phyloP scores from a whole-genome alignment of 768 basidiomycete genomes.

The Leccinum truebloodii region DNA sequence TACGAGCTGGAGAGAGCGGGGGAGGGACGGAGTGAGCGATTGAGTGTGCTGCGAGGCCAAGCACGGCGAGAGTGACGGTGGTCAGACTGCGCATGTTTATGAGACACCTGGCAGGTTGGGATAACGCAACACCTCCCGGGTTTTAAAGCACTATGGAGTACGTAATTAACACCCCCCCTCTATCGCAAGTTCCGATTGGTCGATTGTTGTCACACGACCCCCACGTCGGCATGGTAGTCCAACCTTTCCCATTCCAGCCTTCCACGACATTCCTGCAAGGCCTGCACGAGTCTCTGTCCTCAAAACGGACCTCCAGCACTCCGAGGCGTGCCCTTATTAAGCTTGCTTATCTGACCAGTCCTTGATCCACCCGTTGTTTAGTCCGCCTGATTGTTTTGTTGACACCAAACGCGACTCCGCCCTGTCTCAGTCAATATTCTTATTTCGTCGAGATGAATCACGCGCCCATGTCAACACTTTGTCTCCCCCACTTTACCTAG shows the following conservation, averaged over 20 bases:
- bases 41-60: slow-evolving; percentile 58
- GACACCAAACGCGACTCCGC: too few relatives aligned
- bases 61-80: slow-evolving; percentile 60
- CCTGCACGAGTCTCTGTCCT: neutral
- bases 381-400: too few relatives aligned
- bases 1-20: slow-evolving; percentile 28
- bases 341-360: slow-evolving; percentile 3
- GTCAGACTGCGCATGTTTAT: slow-evolving; percentile 61
- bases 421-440: too few relatives aligned
- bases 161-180: slow-evolving; percentile 19
- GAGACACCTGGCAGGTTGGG: neutral
- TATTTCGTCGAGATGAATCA: too few relatives aligned
- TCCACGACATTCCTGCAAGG: neutral
- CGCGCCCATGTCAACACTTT: too few relatives aligned
- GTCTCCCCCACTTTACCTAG: too few relatives aligned
- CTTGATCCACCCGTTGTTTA: too few relatives aligned
- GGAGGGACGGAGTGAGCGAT: slow-evolving; percentile 43
- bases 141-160: slow-evolving; percentile 20
- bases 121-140: neutral
- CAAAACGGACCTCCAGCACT: neutral
- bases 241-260: neutral
- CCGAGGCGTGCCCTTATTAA: slow-evolving; percentile 7
- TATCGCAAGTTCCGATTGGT: slow-evolving; percentile 19
- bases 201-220: slow-evolving; percentile 22
- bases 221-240: neutral